phyloP scores from a whole-genome alignment of 306 rosid species.

The Sicyos baderoa region DNA sequence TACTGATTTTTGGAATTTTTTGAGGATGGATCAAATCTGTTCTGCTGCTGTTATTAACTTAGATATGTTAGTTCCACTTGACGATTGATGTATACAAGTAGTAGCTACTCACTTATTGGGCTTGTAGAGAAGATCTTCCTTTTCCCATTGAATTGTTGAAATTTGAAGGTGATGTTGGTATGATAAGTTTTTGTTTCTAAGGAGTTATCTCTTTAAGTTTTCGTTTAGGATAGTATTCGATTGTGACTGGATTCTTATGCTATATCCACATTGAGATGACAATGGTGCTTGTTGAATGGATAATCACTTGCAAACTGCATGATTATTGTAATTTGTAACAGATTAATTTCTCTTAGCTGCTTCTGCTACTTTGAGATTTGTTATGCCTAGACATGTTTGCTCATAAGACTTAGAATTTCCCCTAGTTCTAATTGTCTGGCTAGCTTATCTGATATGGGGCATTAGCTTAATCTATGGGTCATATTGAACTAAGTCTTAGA shows the following conservation, averaged over 20 bases:
- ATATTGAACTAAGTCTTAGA: background rate
- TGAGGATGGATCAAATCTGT: constrained; percentile 1
- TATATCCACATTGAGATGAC: constrained; percentile 1
- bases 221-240: too few species aligned
- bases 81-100: constrained; percentile 2
- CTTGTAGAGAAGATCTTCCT: background rate
- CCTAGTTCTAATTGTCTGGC: background rate
- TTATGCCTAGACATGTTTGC: background rate
- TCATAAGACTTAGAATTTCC: background rate
- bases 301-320: background rate
- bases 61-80: constrained; percentile 7
- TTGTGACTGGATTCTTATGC: background rate
- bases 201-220: too few species aligned
- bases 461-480: background rate
- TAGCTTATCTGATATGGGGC: background rate
- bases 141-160: background rate
- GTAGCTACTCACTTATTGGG: background rate
- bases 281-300: constrained; percentile 7
- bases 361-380: background rate
- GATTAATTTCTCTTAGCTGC: background rate
- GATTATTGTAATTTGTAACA: background rate
- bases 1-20: background rate
- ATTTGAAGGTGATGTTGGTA: too few species aligned
- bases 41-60: background rate
- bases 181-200: too few species aligned